A percentile compares a stretch with the other conserved stretches of the same genome.
phyloP scores from a whole-genome alignment of 2,329 filamentous ascomycete genomes.

The Plenodomus lindquistii region DNA sequence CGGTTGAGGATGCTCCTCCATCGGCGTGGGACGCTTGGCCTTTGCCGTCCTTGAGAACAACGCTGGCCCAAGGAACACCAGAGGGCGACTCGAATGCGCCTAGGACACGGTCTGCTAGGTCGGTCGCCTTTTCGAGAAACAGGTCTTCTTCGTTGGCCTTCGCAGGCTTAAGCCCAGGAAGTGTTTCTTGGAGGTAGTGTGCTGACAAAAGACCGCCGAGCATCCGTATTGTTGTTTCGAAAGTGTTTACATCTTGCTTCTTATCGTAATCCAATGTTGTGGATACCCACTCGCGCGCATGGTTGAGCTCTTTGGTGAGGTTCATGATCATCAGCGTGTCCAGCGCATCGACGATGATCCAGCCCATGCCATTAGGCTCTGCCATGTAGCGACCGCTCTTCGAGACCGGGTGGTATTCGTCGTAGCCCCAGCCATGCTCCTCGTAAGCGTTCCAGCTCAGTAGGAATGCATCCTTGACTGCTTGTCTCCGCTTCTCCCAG shows the following conservation, averaged over 20 bases:
- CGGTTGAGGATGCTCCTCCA: constrained; percentile 86
- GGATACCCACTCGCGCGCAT: constrained; percentile 88
- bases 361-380: constrained; percentile 78
- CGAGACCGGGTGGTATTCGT: constrained; percentile 83
- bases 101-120: constrained; percentile 84
- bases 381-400: constrained; percentile 85
- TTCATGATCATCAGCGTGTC: constrained; percentile 99
- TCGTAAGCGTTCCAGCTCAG: constrained; percentile 93
- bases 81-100: constrained; percentile 86
- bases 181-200: constrained; percentile 88
- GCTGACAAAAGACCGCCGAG: constrained; percentile 89
- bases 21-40: constrained; percentile 83
- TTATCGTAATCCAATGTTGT: constrained; percentile 83
- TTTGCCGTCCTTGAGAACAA: constrained; percentile 77
- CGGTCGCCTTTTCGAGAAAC: constrained; percentile 93
- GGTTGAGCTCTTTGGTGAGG: constrained; percentile 78
- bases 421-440: constrained; percentile 89
- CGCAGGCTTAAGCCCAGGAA: constrained; percentile 75
- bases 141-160: constrained; percentile 81
- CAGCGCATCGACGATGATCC: constrained; percentile 96
- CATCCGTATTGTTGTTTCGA: constrained; percentile 98
- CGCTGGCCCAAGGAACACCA: constrained; percentile 86
- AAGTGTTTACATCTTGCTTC: constrained; percentile 94
- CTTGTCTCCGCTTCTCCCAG: constrained; percentile 77
- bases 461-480: constrained; percentile 86